These are phyloP conservation scores for Vitellaria paradoxa DNA, from an alignment of 179 eudicot genomes.

Conservation along the genomic window DNA sequence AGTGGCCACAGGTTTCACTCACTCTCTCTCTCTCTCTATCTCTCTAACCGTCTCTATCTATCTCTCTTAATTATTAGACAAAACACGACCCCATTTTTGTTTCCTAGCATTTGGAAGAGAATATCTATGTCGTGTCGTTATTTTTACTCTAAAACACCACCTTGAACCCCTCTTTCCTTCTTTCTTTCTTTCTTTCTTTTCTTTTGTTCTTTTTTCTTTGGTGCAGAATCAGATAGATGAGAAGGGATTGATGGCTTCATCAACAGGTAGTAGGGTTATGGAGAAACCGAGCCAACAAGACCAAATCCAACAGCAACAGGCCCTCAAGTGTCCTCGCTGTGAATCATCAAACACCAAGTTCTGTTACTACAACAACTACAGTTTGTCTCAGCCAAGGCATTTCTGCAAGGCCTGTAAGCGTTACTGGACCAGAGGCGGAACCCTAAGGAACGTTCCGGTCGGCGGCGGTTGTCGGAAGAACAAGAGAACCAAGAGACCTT, in stretches of 20 bases:
- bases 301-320: slow-evolving; percentile 6
- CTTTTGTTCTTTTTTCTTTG: not conserved
- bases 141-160: slow-evolving; percentile 9
- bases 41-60: not conserved
- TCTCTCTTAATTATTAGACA: slow-evolving; percentile 21
- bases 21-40: slow-evolving; percentile 10
- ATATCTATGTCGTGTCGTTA: slow-evolving; percentile 13
- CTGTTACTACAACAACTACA: slow-evolving; percentile 33
- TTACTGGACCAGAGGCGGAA: slow-evolving; percentile 34
- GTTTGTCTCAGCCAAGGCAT: slow-evolving; percentile 27
- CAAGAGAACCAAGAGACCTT: not conserved
- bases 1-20: slow-evolving; percentile 54
- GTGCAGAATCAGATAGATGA: slow-evolving; percentile 21
- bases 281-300: slow-evolving; percentile 8
- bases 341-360: slow-evolving; percentile 28
- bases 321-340: slow-evolving; percentile 26
- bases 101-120: slow-evolving; percentile 30
- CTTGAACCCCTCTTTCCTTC: not conserved
- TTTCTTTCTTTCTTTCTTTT: not conserved
- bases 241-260: slow-evolving; percentile 11
- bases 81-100: slow-evolving; percentile 31
- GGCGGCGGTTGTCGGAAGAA: slow-evolving; percentile 25
- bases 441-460: slow-evolving; percentile 29
- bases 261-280: slow-evolving; percentile 11
- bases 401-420: slow-evolving; percentile 28